These are phyloP conservation scores for Coemansia sp. DNA, from an alignment of 192 early-diverging fungal genomes.

Conservation along the genomic window DNA sequence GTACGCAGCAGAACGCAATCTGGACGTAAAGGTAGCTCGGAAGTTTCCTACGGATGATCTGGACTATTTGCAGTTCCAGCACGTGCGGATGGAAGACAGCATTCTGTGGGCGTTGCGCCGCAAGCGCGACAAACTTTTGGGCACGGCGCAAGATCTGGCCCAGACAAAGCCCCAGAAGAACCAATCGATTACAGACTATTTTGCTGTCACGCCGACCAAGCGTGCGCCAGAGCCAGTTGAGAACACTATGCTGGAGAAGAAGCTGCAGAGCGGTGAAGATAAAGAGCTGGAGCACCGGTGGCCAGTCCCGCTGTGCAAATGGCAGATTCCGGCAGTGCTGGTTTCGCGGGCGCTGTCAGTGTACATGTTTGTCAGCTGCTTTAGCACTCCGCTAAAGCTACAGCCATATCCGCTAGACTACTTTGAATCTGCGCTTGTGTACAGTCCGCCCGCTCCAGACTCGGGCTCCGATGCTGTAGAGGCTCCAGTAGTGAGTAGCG, in stretches of 20 bases:
- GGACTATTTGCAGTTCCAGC: slow-evolving; percentile 60
- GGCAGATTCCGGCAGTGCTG: slow-evolving; percentile 33
- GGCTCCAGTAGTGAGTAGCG: slow-evolving; percentile 17
- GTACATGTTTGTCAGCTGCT: slow-evolving; percentile 51
- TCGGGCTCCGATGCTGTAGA: neutral
- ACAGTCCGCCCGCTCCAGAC: slow-evolving; percentile 24
- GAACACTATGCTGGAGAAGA: slow-evolving; percentile 1
- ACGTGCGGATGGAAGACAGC: slow-evolving; percentile 31
- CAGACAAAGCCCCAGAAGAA: neutral
- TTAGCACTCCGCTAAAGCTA: slow-evolving; percentile 64
- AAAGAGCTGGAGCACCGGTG: slow-evolving; percentile 21
- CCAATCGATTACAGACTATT: slow-evolving; percentile 42
- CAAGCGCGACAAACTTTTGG: slow-evolving; percentile 10
- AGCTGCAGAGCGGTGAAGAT: slow-evolving; percentile 19
- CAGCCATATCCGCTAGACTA: slow-evolving; percentile 75
- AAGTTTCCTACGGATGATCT: slow-evolving; percentile 87
- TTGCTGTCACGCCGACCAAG: slow-evolving; percentile 7
- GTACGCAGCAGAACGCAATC: slow-evolving; percentile 36
- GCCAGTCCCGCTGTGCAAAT: slow-evolving; percentile 37
- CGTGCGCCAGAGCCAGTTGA: neutral
- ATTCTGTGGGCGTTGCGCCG: slow-evolving; percentile 27
- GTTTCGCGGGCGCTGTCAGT: slow-evolving; percentile 32
- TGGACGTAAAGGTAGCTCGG: slow-evolving; percentile 40
- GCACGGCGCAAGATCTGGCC: neutral
- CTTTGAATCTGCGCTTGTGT: slow-evolving; percentile 67